Base-by-base conservation (phyloP, 345 rosid genomes). In the Carallia brachiata region DNA sequence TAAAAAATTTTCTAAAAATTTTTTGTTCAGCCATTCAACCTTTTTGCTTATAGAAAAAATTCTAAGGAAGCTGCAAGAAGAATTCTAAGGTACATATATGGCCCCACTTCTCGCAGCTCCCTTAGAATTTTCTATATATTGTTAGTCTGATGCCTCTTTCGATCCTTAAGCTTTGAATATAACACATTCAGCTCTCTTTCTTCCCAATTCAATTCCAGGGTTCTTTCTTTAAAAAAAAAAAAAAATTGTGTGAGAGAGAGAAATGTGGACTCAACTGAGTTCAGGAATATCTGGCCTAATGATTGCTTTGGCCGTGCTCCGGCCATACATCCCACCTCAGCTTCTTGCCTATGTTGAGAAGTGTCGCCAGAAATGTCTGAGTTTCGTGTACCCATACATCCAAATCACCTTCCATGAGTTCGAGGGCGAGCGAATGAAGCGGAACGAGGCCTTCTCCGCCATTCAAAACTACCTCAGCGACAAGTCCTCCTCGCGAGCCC, bases 401-500 rank as follows among this genome's bases (percentile, higher is more conserved):
- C 39, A 57, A 27, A 68, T 68, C 6, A 57, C 54, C 23, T 68
- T 68, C 71, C 39, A 7, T 7, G 71, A 68, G 2, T 68, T 19
- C 36, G 27, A 63, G 3, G 63, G 71, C 1, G 54, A 56, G 16
- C 37, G 27, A 4, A 23, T 56, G 17, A 56, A 27, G 40, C 71
- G 63, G 6, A 68, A 39, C 63, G 63, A 68, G 15, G 54, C 19
- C 28, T 68, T 6, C 34, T 1, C 28, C 1, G 55, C 53, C 71
- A 57, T 68, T 27, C 63, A 68, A 30, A 68, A 16, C 55, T 68
- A 68, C 13, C 63, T 68, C 30, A 40, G n/a, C 53, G 16, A 63
- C 37, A 68, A 16, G 36, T 68, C 71, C 2, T 56, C 63, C 28
- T 16, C 1, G 7, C 6, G 1, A 0, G 71, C 71, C 34, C 37